Evolutionary conservation across 179 eudicot species (phyloP).

Genomic region (Camellia oleifera): DNA sequence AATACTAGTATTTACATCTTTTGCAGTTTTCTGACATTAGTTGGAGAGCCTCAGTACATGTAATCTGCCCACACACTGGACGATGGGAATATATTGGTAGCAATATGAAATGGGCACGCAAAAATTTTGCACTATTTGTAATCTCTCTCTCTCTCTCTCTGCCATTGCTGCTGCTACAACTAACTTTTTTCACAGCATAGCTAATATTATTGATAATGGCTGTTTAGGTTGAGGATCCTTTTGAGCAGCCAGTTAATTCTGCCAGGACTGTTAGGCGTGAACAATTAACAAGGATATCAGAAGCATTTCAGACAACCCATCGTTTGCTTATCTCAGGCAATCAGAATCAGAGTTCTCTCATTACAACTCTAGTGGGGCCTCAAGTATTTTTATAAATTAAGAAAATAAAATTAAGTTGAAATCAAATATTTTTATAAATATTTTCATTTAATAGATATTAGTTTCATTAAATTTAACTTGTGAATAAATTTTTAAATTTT

Average conservation of each 20-base stretch:
- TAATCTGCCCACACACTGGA: slow-evolving; percentile 65
- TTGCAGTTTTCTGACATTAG: slow-evolving; percentile 66
- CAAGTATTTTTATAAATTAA: slow-evolving; percentile 21
- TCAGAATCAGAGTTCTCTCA: slow-evolving; percentile 34
- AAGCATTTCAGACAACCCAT: slow-evolving; percentile 51
- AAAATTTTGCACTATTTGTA: slow-evolving; percentile 76
- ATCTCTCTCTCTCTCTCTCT: slow-evolving; percentile 32
- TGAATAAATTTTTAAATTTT: too few species aligned
- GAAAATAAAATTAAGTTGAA: too few species aligned
- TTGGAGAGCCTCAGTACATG: slow-evolving; percentile 47
- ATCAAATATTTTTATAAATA: too few species aligned
- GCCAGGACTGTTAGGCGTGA: slow-evolving; percentile 63
- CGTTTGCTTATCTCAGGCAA: slow-evolving; percentile 33
- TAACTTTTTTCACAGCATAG: not conserved
- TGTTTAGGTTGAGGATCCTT: slow-evolving; percentile 87
- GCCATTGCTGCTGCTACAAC: too few species aligned
- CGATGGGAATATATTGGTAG: slow-evolving; percentile 58
- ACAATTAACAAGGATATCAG: slow-evolving; percentile 49
- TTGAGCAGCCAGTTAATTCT: slow-evolving; percentile 80
- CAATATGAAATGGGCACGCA: slow-evolving; percentile 81
- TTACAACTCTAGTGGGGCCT: slow-evolving; percentile 44
- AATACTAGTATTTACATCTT: not conserved
- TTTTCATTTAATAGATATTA: too few species aligned
- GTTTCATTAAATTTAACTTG: too few species aligned
- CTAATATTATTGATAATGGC: slow-evolving; percentile 15